Conservation (phyloP, 768 basidiomycete species). For the Goffeauzyma gilvescens region DNA sequence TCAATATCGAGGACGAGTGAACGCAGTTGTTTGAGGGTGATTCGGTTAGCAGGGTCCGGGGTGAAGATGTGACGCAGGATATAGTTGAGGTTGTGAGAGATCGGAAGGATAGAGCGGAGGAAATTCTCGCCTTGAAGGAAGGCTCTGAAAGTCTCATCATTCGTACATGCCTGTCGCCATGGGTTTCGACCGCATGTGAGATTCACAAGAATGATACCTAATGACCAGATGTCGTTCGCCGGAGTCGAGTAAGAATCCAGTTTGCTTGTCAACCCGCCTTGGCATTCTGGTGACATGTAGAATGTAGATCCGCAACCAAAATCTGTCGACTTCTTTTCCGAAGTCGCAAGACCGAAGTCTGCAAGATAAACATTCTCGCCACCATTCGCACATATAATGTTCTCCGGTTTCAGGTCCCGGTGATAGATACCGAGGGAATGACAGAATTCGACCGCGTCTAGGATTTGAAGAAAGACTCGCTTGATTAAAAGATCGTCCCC, state of each 20-base stretch:
- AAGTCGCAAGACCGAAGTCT: slow-evolving; percentile 85
- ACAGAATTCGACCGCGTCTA: slow-evolving; percentile 84
- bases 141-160: slow-evolving; percentile 56
- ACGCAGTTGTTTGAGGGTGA: slow-evolving; percentile 46
- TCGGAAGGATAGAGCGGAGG: slow-evolving; percentile 50
- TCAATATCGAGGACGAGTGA: slow-evolving; percentile 40
- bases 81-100: slow-evolving; percentile 46
- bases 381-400: slow-evolving; percentile 53
- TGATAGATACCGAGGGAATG: slow-evolving; percentile 84
- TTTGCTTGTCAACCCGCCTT: slow-evolving; percentile 39
- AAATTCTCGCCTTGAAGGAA: slow-evolving; percentile 53
- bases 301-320: slow-evolving; percentile 94
- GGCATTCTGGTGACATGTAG: slow-evolving; percentile 73
- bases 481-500: slow-evolving; percentile 71
- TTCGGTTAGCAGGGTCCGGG: slow-evolving; percentile 45
- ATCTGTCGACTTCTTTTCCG: slow-evolving; percentile 63
- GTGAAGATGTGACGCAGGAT: slow-evolving; percentile 56
- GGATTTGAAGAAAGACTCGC: slow-evolving; percentile 74
- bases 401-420: slow-evolving; percentile 87
- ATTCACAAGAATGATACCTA: slow-evolving; percentile 63
- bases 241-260: slow-evolving; percentile 46
- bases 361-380: slow-evolving; percentile 67
- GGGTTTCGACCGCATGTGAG: slow-evolving; percentile 60
- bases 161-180: slow-evolving; percentile 48
- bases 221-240: slow-evolving; percentile 87